Evolutionary conservation across 148 eudicot species (phyloP), one percentile per base, ranked within the genome.

Genomic region (Talinum fruticosum): DNA sequence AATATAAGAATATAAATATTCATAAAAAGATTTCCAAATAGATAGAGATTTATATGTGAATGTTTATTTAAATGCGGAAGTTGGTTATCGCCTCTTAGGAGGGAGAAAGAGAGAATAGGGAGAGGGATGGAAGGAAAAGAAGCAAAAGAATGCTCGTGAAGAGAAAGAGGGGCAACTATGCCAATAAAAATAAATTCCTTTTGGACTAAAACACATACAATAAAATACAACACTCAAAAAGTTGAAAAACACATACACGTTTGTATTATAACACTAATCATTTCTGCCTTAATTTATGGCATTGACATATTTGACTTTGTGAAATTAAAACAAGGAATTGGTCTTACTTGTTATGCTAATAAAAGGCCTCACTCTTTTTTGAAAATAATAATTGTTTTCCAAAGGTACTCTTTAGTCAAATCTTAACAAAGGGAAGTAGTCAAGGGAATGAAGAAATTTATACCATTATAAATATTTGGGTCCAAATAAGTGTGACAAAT

Each of bases 231-330:
- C 51, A 23, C 73, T 24, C 47, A 36, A 38, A 70, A 69, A 14
- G 73, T 70, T 70, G 51, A 70, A 37, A 24, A 37, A 38, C 21
- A 23, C 49, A 38, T 24, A 30, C 32, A 18, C 16, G 57, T 5
- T 21, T 36, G 28, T 23, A 38, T 36, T 34, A 21, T 68, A 5
- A 23, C 19, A 51, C 0, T 59, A 59, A n/a, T 59, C 26, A 37
- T 70, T 35, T 36, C 32, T 70, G 73, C 49, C 73, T 38, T 70
- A 41, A 70, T 70, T 70, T 70, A 24, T 70, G 73, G 73, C 10
- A 23, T 36, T 70, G 53, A 69, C 30, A 21, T 38, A 37, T n/a
- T n/a, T 37, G 51, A 36, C 26, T 66, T 66, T 66, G 38, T 15
- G 70, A 38, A 30, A 4, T 14, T 30, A 66, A 32, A 1, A 12